phyloP scores from a whole-genome alignment of 2,329 filamentous ascomycete genomes.

The Gliomastix tumulicola region DNA sequence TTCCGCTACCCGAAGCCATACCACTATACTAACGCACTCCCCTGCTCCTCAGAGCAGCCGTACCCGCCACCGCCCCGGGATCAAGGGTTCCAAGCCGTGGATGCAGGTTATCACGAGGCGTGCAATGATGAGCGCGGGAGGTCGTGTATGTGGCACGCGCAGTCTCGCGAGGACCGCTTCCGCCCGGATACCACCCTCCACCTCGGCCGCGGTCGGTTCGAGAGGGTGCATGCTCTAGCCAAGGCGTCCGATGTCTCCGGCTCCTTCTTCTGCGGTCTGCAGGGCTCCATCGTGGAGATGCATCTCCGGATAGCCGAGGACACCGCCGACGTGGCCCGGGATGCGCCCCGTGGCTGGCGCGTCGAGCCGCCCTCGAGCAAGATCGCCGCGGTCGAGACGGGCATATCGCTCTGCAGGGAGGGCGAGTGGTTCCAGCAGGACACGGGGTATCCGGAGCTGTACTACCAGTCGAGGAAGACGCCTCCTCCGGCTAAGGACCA shows the following conservation, averaged over 20 bases:
- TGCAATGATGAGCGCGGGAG: constrained; percentile 26
- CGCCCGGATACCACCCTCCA: constrained; percentile 42
- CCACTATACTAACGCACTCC: constrained; percentile 37
- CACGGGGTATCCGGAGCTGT: not conserved
- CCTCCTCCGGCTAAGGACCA: too few species aligned
- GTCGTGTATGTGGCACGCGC: constrained; percentile 39
- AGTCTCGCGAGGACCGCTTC: constrained; percentile 33
- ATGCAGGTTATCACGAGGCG: not conserved
- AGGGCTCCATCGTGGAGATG: constrained; percentile 38
- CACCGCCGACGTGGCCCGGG: too few species aligned
- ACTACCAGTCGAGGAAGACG: constrained; percentile 1
- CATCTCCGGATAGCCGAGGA: constrained; percentile 18
- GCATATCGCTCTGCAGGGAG: constrained; percentile 10
- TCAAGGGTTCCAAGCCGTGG: constrained; percentile 6
- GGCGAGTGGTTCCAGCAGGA: constrained; percentile 2
- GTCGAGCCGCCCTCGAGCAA: constrained; percentile 9
- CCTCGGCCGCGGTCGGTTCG: constrained; percentile 24
- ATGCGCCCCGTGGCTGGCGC: constrained; percentile 15
- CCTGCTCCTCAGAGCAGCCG: constrained; percentile 31
- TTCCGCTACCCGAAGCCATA: constrained; percentile 43
- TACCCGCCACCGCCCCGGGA: constrained; percentile 22
- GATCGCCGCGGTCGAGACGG: constrained; percentile 20
- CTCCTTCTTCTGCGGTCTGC: constrained; percentile 42
- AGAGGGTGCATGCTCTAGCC: constrained; percentile 37
- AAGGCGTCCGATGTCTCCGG: constrained; percentile 37